phyloP scores from a whole-genome alignment of 202 grass and related monocot species.

The Zoysia matrella region DNA sequence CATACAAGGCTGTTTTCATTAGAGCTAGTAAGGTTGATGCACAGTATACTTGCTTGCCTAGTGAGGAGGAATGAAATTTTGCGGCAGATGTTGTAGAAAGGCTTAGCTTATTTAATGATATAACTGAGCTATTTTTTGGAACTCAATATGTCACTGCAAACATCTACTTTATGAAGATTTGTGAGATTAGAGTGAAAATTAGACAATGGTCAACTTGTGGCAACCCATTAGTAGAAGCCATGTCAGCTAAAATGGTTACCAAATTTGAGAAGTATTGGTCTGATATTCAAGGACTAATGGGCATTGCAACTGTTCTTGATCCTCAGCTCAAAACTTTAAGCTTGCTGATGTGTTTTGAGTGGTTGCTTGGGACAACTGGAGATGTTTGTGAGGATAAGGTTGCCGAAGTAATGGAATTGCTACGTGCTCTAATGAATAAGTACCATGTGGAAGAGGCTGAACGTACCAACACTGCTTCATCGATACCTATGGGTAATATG shows the following conservation, averaged over 20 bases:
- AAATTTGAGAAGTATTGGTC: background rate
- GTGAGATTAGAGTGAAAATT: background rate
- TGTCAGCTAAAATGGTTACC: too few relatives aligned
- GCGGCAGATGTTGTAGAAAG: background rate
- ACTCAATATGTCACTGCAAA: conserved; percentile 12
- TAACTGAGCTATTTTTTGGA: background rate
- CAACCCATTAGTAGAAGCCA: too few relatives aligned
- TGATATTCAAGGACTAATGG: conserved; percentile 5
- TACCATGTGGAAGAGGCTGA: background rate
- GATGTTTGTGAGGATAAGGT: background rate
- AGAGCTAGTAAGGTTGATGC: background rate
- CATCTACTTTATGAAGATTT: conserved; percentile 10
- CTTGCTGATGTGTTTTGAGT: background rate
- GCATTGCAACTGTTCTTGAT: conserved; percentile 4
- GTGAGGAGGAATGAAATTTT: background rate
- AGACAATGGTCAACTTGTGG: background rate
- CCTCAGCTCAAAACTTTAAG: background rate
- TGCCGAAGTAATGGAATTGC: background rate
- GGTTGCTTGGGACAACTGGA: background rate
- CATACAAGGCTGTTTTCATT: background rate
- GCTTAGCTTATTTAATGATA: conserved; percentile 20
- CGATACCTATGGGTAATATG: background rate
- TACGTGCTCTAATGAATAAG: background rate
- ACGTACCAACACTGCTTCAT: too few relatives aligned
- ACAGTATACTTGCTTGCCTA: background rate